Conservation (phyloP, 2,329 filamentous ascomycete genomes). For the Chaetomiaceae sp. region DNA sequence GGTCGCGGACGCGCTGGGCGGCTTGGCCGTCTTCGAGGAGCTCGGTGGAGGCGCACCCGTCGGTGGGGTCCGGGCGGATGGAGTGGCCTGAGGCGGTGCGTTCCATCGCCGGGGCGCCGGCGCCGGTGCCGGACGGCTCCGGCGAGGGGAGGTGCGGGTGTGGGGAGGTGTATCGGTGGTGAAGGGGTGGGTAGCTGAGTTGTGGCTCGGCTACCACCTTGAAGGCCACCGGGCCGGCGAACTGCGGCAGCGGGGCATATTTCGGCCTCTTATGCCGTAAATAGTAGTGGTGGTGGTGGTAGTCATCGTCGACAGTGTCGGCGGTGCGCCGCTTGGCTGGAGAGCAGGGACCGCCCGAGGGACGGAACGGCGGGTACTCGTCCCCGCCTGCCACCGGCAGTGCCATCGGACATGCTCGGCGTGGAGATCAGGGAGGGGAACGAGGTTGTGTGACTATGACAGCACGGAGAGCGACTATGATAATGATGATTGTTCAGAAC, state of each 20-base stretch:
- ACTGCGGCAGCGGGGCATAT: slow-evolving; percentile 11
- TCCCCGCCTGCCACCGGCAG: slow-evolving; percentile 26
- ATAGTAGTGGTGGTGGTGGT: slow-evolving; percentile 4
- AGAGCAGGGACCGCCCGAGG: slow-evolving; percentile 10
- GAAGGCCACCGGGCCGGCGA: slow-evolving; percentile 20
- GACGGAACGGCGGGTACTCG: slow-evolving; percentile 21
- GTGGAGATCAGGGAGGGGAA: not conserved
- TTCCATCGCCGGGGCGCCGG: slow-evolving; percentile 37
- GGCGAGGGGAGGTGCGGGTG: slow-evolving; percentile 7
- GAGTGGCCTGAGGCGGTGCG: slow-evolving; percentile 47
- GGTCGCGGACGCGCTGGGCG: slow-evolving; percentile 44
- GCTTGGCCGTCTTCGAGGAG: slow-evolving; percentile 45
- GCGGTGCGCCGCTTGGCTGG: slow-evolving; percentile 23
- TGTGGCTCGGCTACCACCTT: slow-evolving; percentile 12
- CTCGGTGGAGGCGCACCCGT: slow-evolving; percentile 34
- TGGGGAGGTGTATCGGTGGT: slow-evolving; percentile 1
- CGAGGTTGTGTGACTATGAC: not conserved
- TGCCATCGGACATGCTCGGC: slow-evolving; percentile 30
- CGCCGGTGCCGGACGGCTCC: slow-evolving; percentile 11
- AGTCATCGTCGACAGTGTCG: slow-evolving; percentile 19
- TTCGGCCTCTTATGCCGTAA: slow-evolving; percentile 20
- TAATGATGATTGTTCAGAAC: no score
- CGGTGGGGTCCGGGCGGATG: slow-evolving; percentile 41
- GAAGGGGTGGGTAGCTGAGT: not conserved
- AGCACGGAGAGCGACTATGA: not conserved